phyloP scores from a whole-genome alignment of 306 rosid genomes.

The Quercus wislizeni region DNA sequence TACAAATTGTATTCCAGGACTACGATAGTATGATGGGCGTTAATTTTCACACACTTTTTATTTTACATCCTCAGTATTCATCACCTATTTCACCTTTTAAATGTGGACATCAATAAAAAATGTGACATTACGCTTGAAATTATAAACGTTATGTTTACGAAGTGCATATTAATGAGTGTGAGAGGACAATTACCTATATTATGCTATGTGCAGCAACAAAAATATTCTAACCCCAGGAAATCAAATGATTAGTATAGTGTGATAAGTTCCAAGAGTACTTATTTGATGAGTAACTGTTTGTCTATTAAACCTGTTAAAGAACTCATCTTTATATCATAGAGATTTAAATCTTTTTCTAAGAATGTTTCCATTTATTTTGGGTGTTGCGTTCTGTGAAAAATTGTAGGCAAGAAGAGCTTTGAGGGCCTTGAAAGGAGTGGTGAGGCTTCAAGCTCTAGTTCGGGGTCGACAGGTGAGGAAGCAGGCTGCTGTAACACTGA shows the following conservation, averaged over 20 bases:
- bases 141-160: too few species aligned
- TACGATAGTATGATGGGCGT: neutral
- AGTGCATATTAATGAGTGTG: too few species aligned
- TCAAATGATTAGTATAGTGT: neutral
- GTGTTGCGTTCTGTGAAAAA: neutral
- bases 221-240: neutral
- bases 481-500: constrained; percentile 94
- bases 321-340: neutral
- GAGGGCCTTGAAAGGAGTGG: constrained; percentile 93
- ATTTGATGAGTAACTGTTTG: neutral
- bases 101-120: too few species aligned
- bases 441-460: constrained; percentile 95
- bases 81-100: too few species aligned
- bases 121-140: too few species aligned
- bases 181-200: too few species aligned
- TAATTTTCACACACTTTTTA: too few species aligned
- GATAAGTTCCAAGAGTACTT: neutral
- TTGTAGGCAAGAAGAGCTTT: constrained; percentile 93
- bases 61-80: too few species aligned
- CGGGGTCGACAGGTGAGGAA: constrained; percentile 93
- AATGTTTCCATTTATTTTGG: neutral
- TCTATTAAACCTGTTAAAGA: neutral
- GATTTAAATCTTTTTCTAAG: neutral
- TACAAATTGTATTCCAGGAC: neutral
- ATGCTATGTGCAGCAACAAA: neutral